These are phyloP conservation scores for Globisporangium okanoganense DNA, from an alignment of 352 stramenopile genomes.

Conservation along the genomic window DNA sequence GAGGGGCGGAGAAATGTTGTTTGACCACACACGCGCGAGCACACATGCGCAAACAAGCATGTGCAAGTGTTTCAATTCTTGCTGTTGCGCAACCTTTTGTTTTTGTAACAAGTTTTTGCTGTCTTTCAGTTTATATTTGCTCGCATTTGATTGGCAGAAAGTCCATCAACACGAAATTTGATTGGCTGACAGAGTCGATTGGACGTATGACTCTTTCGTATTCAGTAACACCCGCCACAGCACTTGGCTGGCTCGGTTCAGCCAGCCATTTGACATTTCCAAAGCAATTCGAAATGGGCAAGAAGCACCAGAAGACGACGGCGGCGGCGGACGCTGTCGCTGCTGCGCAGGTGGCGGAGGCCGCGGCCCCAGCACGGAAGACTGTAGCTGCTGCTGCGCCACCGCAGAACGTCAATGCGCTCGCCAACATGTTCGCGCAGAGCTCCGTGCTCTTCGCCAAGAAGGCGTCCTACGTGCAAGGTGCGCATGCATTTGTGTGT, in stretches of 20 bases:
- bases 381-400: conserved; percentile 16
- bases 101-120: conserved; percentile 8
- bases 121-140: conserved; percentile 2
- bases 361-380: conserved; percentile 15
- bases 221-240: not conserved
- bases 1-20: not conserved
- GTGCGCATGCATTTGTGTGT: conserved; percentile 5
- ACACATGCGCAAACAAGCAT: not conserved
- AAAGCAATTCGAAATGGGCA: conserved; percentile 26
- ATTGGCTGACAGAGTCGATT: conserved; percentile 4
- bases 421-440: conserved; percentile 56
- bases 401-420: conserved; percentile 19
- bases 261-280: conserved; percentile 43
- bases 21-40: not conserved
- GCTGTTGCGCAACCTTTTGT: not conserved
- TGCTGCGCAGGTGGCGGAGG: conserved; percentile 4
- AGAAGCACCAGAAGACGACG: conserved; percentile 28
- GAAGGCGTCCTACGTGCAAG: conserved; percentile 46
- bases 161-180: not conserved
- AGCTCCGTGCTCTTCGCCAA: conserved; percentile 63
- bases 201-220: conserved; percentile 17
- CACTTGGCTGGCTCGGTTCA: not conserved
- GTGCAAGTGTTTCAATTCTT: not conserved
- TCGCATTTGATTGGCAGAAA: conserved; percentile 15
- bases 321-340: conserved; percentile 15